These are phyloP conservation scores for Aureobasidium vineae DNA, from an alignment of 2,329 filamentous ascomycete species.

Conservation along the genomic window DNA sequence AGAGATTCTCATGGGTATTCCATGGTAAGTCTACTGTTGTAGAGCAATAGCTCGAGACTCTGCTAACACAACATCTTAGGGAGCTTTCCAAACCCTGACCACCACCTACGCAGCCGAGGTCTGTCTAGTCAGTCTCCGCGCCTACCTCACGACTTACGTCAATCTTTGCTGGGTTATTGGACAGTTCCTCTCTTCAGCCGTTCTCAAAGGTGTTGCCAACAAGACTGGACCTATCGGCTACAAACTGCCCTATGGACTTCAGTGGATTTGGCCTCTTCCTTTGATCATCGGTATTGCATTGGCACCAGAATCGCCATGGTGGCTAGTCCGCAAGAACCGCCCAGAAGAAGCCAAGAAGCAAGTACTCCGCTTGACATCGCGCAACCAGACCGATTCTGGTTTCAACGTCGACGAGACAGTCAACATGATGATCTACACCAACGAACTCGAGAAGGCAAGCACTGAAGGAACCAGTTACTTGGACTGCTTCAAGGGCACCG, in stretches of 20 bases:
- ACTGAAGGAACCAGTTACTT: constrained; percentile 36
- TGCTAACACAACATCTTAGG: constrained; percentile 14
- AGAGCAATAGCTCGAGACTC: not conserved
- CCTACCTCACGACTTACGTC: constrained; percentile 59
- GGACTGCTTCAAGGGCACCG: constrained; percentile 40
- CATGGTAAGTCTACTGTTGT: not conserved
- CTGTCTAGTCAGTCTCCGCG: constrained; percentile 58
- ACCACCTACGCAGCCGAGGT: constrained; percentile 67
- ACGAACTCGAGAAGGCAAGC: constrained; percentile 37
- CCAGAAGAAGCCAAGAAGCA: constrained; percentile 33
- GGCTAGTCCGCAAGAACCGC: constrained; percentile 35
- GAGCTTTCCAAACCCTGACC: constrained; percentile 37
- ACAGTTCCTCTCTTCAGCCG: constrained; percentile 52
- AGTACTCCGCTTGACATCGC: constrained; percentile 27
- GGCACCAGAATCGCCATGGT: constrained; percentile 37
- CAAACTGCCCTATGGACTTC: constrained; percentile 41
- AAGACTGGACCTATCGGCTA: constrained; percentile 34
- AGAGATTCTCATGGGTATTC: constrained; percentile 29
- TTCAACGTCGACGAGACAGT: constrained; percentile 32
- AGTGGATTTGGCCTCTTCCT: constrained; percentile 50
- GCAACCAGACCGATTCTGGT: constrained; percentile 22
- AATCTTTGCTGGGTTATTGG: constrained; percentile 63
- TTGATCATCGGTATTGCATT: constrained; percentile 36
- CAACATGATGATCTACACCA: constrained; percentile 33
- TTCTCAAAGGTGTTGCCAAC: constrained; percentile 35